Evolutionary conservation across 495 filamentous ascomycete species (phyloP), one percentile per base, ranked within the genome.

Genomic region (Letharia columbiana): DNA sequence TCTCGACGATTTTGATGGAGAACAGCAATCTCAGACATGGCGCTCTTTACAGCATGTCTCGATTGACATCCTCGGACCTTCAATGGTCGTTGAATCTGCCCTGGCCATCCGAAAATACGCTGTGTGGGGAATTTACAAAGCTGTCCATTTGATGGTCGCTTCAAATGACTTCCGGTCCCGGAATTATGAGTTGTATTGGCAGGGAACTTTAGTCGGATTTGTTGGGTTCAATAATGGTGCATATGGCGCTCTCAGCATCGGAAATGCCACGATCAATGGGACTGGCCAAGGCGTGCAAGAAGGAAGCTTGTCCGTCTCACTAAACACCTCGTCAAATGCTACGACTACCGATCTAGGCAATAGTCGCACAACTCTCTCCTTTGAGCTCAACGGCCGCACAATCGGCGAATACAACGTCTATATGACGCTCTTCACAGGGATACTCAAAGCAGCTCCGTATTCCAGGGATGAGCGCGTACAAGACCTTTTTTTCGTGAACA

Each of bases 341-440:
- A 18, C 17, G 33, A 37, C 33, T 3, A n/a, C 0, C 5, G 33
- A 18, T 57, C 54, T 6, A 7, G 52, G 3, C 13, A 20, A 37
- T 4, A 6, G 7, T 20, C 18, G 4, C 31, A 37, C 17, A 3
- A 7, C 28, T 7, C 35, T 57, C 5, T 3, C 15, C 15, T 57
- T 37, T 13, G 6, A 37, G 5, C 31, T 37, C 17, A 0, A 20
- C 28, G 54, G 54, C 17, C 54, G 17, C 54, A 37, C 31, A 33
- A 37, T 57, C 54, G 54, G 54, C 54, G 54, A 57, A n/a, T 20
- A 33, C 54, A 57, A 37, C 33, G 31, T 57, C 31, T 57, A 20
- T 33, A 57, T 57, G 54, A 57, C 54, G 5, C 54, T 57, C 33
- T 57, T 37, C 33, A 57, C 54, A 3, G 54, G 31, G 33, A 37